These are phyloP conservation scores for Irpex rosettiformis DNA, from an alignment of 1,284 basidiomycete genomes.

Conservation along the genomic window DNA sequence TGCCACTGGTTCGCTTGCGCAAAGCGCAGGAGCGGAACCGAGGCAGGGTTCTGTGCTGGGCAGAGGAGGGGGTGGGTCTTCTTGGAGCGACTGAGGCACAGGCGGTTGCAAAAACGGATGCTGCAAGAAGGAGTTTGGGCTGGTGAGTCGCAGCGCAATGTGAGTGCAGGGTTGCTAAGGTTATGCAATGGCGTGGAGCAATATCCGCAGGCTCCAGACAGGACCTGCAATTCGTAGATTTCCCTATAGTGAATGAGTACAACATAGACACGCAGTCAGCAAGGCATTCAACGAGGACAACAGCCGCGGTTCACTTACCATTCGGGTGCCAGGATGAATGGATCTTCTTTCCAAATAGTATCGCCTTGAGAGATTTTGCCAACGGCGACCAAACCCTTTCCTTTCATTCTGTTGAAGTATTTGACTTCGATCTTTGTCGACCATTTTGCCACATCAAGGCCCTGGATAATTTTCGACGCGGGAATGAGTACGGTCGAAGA, in stretches of 20 bases:
- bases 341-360: slow-evolving; percentile 80
- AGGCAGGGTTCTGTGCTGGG: slow-evolving; percentile 68
- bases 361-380: slow-evolving; percentile 69
- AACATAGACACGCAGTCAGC: not conserved
- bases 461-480: slow-evolving; percentile 62
- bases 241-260: slow-evolving; percentile 43
- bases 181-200: slow-evolving; percentile 62
- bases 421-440: slow-evolving; percentile 64
- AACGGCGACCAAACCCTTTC: slow-evolving; percentile 80
- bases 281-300: not conserved
- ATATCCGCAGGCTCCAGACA: slow-evolving; percentile 55
- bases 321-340: slow-evolving; percentile 67
- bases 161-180: slow-evolving; percentile 35
- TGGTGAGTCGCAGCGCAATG: slow-evolving; percentile 39
- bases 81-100: slow-evolving; percentile 62
- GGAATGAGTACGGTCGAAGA: too few relatives aligned
- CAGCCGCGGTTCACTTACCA: slow-evolving; percentile 44
- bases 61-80: slow-evolving; percentile 75
- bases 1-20: slow-evolving; percentile 64
- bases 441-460: slow-evolving; percentile 59
- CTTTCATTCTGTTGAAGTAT: slow-evolving; percentile 70
- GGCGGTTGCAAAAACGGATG: slow-evolving; percentile 74
- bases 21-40: slow-evolving; percentile 55
- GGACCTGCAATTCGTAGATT: slow-evolving; percentile 60
- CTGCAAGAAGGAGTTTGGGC: slow-evolving; percentile 44